Evolutionary conservation across 805 yeast genomes (phyloP).

Genomic region (Zygotorulaspora danielsina): DNA sequence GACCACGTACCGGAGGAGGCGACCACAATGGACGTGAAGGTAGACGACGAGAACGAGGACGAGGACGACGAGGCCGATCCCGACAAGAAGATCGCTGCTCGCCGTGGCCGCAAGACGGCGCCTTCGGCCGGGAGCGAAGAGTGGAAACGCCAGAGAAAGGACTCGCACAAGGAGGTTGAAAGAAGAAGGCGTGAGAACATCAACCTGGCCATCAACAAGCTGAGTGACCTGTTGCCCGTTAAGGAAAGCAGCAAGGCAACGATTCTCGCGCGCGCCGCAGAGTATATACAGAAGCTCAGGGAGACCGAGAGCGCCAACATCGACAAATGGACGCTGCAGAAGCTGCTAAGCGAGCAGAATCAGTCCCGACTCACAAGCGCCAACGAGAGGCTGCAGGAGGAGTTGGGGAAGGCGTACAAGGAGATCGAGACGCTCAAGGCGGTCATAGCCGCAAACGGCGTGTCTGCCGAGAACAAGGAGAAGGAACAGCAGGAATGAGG

Average conservation of each 20-base stretch:
- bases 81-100: slow-evolving; percentile 17
- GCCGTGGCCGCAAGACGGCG: slow-evolving; percentile 32
- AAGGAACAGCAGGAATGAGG: too few relatives aligned
- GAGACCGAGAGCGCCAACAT: slow-evolving; percentile 85
- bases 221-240: slow-evolving; percentile 74
- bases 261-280: slow-evolving; percentile 81
- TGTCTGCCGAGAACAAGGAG: too few relatives aligned
- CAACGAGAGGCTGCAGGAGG: slow-evolving; percentile 82
- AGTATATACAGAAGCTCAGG: slow-evolving; percentile 81
- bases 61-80: slow-evolving; percentile 14
- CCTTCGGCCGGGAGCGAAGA: slow-evolving; percentile 30
- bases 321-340: slow-evolving; percentile 94
- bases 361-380: slow-evolving; percentile 78
- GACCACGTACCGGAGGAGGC: slow-evolving; percentile 17
- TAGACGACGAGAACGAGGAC: slow-evolving; percentile 9
- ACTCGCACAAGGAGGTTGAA: slow-evolving; percentile 94
- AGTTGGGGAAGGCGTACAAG: slow-evolving; percentile 86
- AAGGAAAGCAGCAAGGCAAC: slow-evolving; percentile 82
- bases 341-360: slow-evolving; percentile 86
- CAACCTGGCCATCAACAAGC: slow-evolving; percentile 77
- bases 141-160: slow-evolving; percentile 55
- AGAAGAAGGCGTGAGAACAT: slow-evolving; percentile 86
- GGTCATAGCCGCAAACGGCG: not conserved
- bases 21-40: slow-evolving; percentile 7
- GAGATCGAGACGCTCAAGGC: slow-evolving; percentile 80